Evolutionary conservation across 345 rosid genomes (phyloP).

Genomic region (Eucalyptus curtisii): DNA sequence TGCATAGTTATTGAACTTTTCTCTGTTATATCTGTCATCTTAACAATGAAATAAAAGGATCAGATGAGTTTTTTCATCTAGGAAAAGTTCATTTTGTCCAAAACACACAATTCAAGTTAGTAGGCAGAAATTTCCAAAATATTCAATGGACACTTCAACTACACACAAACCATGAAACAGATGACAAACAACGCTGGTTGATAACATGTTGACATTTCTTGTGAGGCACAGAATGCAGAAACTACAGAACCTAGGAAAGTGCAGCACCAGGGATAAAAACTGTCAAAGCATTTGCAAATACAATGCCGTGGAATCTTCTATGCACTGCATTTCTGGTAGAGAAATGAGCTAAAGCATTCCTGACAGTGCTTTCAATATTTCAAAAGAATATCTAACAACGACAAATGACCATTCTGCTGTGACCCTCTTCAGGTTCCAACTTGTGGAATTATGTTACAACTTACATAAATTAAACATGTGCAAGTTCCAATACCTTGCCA

Average conservation of each 20-base stretch:
- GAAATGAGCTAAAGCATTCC: not conserved
- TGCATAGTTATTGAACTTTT: not conserved
- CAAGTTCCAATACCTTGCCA: conserved; percentile 65
- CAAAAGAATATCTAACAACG: not conserved
- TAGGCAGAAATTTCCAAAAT: not conserved
- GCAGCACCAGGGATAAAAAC: not conserved
- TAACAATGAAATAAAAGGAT: not conserved
- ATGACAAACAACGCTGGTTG: not conserved
- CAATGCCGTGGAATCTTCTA: not conserved
- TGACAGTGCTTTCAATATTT: not conserved
- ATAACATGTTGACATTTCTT: not conserved
- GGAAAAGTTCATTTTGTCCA: not conserved
- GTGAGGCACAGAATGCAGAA: not conserved
- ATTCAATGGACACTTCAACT: not conserved
- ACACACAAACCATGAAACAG: not conserved
- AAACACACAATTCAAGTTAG: not conserved
- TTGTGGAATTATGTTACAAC: not conserved
- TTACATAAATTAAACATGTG: not conserved
- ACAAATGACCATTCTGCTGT: not conserved
- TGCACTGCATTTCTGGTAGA: not conserved
- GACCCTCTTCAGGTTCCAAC: not conserved
- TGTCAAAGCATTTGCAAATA: not conserved
- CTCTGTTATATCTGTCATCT: not conserved
- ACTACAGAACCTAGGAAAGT: not conserved
- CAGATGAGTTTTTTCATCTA: not conserved